Percentiles rank a stretch among this genome's conserved stretches.
phyloP scores from a whole-genome alignment of 2,329 filamentous ascomycete species.

The Periconia sp. region DNA sequence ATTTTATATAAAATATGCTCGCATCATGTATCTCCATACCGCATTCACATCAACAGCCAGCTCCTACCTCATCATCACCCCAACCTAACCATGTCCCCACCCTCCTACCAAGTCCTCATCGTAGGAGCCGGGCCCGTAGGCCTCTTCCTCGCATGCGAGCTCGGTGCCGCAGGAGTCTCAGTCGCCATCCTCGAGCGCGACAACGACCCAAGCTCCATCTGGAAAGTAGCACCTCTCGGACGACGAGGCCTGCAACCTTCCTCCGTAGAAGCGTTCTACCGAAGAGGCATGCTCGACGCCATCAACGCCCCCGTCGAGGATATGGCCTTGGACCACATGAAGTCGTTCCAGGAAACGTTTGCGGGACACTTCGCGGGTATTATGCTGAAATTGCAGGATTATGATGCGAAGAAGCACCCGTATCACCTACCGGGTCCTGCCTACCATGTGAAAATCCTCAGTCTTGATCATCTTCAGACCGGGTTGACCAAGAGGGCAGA shows the following conservation, averaged over 20 bases:
- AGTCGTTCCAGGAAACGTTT: neutral
- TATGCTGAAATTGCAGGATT: neutral
- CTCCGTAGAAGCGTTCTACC: neutral
- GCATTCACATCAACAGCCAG: neutral
- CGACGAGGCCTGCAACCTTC: neutral
- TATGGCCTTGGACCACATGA: no score
- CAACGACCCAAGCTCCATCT: neutral
- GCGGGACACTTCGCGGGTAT: neutral
- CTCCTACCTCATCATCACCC: neutral
- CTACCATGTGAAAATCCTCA: neutral
- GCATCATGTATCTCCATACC: neutral
- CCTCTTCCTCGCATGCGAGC: neutral
- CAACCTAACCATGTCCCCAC: neutral
- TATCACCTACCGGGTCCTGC: neutral
- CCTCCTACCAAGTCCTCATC: neutral
- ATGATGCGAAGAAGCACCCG: neutral
- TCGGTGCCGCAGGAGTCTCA: neutral
- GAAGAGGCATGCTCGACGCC: neutral
- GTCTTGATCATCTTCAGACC: neutral
- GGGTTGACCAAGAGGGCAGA: neutral
- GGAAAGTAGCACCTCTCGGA: neutral
- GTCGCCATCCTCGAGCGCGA: neutral
- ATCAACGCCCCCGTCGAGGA: neutral
- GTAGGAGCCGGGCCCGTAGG: slow-evolving; percentile 1
- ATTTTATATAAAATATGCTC: neutral